Percentiles rank a stretch among this genome's conserved stretches.
These are phyloP conservation scores for Albugo laibachii DNA, from an alignment of 352 stramenopile genomes.

Conservation along the genomic window DNA sequence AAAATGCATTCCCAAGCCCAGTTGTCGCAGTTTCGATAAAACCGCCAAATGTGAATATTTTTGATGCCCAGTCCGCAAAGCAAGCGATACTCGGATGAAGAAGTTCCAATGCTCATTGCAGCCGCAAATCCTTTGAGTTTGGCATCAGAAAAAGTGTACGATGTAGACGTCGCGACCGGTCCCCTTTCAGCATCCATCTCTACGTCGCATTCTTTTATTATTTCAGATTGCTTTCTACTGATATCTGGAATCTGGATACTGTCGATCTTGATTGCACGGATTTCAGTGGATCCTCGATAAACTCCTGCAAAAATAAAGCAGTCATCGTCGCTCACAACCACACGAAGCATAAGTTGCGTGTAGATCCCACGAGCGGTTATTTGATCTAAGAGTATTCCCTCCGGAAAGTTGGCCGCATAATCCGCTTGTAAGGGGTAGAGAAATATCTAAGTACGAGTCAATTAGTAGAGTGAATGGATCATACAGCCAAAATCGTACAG, in stretches of 20 bases:
- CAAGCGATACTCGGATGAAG: constrained; percentile 43
- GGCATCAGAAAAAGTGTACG: constrained; percentile 56
- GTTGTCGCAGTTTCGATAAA: constrained; percentile 25
- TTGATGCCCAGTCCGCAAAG: constrained; percentile 74
- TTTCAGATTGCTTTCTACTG: not conserved
- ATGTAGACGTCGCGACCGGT: not conserved
- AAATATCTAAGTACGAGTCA: constrained; percentile 14
- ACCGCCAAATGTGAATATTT: constrained; percentile 73
- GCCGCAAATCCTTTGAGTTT: constrained; percentile 74
- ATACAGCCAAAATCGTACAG: constrained; percentile 11
- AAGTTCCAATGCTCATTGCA: constrained; percentile 30
- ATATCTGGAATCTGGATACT: constrained; percentile 40
- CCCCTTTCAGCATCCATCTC: not conserved
- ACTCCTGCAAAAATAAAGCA: constrained; percentile 76
- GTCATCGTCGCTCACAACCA: constrained; percentile 48
- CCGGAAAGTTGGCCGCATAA: constrained; percentile 26
- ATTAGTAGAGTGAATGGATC: constrained; percentile 1
- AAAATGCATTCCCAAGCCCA: constrained; percentile 76
- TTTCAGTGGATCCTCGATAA: constrained; percentile 71
- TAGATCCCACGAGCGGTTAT: constrained; percentile 66
- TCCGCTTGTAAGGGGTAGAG: constrained; percentile 46
- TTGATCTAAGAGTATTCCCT: constrained; percentile 61
- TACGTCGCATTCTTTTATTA: too few species aligned
- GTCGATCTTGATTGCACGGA: constrained; percentile 63
- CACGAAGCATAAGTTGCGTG: constrained; percentile 62